These are phyloP conservation scores for Penicillium bovifimosum DNA, from an alignment of 495 filamentous ascomycete genomes.

Conservation along the genomic window DNA sequence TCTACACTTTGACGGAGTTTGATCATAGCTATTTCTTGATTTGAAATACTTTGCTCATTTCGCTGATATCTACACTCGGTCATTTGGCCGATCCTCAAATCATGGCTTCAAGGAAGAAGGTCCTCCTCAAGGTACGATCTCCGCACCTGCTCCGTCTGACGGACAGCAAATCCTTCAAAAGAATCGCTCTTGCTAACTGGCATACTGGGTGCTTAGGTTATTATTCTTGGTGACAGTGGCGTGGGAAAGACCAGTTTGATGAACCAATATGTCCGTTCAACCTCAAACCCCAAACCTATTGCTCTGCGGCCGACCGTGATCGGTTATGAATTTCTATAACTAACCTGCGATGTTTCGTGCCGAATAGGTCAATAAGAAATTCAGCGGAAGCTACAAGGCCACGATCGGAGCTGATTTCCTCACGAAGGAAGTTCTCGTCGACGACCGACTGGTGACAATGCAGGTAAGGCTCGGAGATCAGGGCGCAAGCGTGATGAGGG, in stretches of 20 bases:
- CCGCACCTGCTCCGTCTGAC: conserved; percentile 23
- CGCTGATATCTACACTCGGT: conserved; percentile 1
- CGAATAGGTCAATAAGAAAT: conserved; percentile 96
- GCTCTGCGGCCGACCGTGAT: conserved; percentile 4
- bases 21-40: not conserved
- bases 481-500: not conserved
- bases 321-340: conserved; percentile 8
- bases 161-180: not conserved
- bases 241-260: conserved; percentile 99
- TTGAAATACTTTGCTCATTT: not conserved
- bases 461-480: conserved; percentile 57
- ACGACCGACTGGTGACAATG: conserved; percentile 97
- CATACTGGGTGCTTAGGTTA: conserved; percentile 58
- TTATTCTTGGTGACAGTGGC: conserved; percentile 96
- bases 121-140: conserved; percentile 78
- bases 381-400: conserved; percentile 98
- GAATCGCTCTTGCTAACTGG: conserved; percentile 1
- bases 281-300: conserved; percentile 3
- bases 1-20: not conserved
- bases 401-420: conserved; percentile 99
- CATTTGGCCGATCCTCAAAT: conserved; percentile 17
- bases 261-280: conserved; percentile 96
- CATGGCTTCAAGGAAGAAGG: conserved; percentile 96
- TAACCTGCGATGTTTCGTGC: conserved; percentile 14
- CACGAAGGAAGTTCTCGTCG: conserved; percentile 95